Evolutionary conservation across 257 asterid species (phyloP).

Genomic region (Haberlea rhodopensis): DNA sequence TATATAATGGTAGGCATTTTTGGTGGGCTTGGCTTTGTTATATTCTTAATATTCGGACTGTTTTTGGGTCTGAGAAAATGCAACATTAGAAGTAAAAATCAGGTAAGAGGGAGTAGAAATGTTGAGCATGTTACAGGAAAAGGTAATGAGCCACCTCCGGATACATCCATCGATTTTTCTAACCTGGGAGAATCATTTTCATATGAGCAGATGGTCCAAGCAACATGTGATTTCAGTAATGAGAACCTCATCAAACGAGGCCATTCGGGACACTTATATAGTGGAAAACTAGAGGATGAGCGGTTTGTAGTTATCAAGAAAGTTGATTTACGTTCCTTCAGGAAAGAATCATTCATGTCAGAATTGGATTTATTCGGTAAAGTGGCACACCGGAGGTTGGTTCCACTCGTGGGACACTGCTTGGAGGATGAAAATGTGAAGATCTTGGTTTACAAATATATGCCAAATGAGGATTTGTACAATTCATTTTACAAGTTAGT

Average conservation of each 20-base stretch:
- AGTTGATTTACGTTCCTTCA: constrained; percentile 35
- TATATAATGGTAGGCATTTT: constrained; percentile 53
- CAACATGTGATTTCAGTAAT: constrained; percentile 50
- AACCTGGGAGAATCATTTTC: constrained; percentile 49
- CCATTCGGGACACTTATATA: constrained; percentile 63
- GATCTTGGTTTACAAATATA: constrained; percentile 54
- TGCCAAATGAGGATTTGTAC: constrained; percentile 65
- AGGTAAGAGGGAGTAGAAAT: constrained; percentile 17
- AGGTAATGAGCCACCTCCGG: constrained; percentile 23
- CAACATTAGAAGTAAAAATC: constrained; percentile 12
- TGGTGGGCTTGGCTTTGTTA: constrained; percentile 55
- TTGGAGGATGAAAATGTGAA: constrained; percentile 55
- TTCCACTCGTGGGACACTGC: constrained; percentile 67
- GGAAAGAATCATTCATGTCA: constrained; percentile 35
- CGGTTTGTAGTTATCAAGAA: constrained; percentile 51
- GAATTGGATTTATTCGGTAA: constrained; percentile 55
- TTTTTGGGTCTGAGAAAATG: constrained; percentile 31
- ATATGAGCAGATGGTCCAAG: constrained; percentile 46
- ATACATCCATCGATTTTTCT: constrained; percentile 26
- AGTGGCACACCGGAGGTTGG: constrained; percentile 47
- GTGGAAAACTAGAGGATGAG: constrained; percentile 51
- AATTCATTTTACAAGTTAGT: constrained; percentile 40
- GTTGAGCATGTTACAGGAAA: constrained; percentile 23
- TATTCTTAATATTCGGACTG: constrained; percentile 31
- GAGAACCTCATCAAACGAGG: constrained; percentile 57